phyloP scores from a whole-genome alignment of 768 basidiomycete species.

The Tulasnella sp. region DNA sequence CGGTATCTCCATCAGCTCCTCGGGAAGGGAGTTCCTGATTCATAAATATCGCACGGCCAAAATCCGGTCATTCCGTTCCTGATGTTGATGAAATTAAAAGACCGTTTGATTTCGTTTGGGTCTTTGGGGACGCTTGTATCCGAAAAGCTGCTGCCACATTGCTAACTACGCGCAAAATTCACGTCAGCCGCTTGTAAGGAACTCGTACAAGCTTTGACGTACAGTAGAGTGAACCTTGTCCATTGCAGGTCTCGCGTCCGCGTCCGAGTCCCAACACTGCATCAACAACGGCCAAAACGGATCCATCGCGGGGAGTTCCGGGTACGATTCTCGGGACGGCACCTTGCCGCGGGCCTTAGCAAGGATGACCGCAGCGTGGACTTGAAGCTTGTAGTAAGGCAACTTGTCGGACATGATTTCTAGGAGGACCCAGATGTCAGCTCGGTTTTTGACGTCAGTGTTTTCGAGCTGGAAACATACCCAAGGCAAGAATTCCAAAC shows the following conservation, averaged over 20 bases:
- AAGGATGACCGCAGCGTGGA: not conserved
- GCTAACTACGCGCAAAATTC: not conserved
- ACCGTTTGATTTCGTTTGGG: not conserved
- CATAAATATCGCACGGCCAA: not conserved
- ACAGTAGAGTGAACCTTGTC: not conserved
- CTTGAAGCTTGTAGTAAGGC: not conserved
- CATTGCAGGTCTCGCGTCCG: not conserved
- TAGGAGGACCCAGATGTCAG: not conserved
- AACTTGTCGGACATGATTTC: slow-evolving; percentile 14
- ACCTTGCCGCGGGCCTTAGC: not conserved
- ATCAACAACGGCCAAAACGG: slow-evolving; percentile 11
- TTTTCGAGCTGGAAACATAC: not conserved
- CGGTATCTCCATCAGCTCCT: not conserved
- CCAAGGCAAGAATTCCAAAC: not conserved
- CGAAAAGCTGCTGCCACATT: not conserved
- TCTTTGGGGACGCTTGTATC: not conserved
- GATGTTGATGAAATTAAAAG: not conserved
- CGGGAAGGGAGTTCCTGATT: not conserved
- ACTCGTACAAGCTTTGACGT: not conserved
- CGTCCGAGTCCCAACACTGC: slow-evolving; percentile 5
- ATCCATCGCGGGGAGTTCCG: not conserved
- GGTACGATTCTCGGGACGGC: not conserved
- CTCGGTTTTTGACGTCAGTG: not conserved
- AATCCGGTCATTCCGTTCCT: not conserved
- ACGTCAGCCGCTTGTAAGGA: not conserved